Conservation (phyloP, 164 flowering plant genomes). For the Chloranthus sessilifolius region DNA sequence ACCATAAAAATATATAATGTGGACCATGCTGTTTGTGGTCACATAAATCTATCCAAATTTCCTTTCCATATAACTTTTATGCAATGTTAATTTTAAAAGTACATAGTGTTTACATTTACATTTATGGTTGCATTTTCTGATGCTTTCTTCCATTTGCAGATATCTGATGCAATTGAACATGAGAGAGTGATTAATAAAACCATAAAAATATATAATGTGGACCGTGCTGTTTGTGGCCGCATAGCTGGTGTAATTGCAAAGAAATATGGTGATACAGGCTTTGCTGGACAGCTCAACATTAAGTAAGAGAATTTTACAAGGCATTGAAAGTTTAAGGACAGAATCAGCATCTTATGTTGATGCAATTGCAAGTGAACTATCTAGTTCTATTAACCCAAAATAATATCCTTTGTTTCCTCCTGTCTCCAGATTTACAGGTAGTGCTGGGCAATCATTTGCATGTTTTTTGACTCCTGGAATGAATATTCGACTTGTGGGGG, state of each 20-base stretch:
- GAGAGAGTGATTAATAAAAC: conserved; percentile 73
- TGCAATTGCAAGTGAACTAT: conserved; percentile 2
- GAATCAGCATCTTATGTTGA: not conserved
- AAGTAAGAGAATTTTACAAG: conserved; percentile 42
- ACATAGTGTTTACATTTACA: too few relatives aligned
- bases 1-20: conserved; percentile 73
- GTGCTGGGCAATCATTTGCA: conserved; percentile 98
- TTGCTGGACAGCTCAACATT: conserved; percentile 93
- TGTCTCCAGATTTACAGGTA: conserved; percentile 70
- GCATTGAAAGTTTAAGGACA: not conserved
- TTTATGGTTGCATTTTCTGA: too few relatives aligned
- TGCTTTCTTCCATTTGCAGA: too few relatives aligned
- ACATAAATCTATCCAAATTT: too few relatives aligned
- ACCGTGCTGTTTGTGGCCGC: conserved; percentile 98
- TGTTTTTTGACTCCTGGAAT: conserved; percentile 95
- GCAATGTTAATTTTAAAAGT: too few relatives aligned
- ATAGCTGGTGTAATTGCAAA: conserved; percentile 87
- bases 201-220: conserved; percentile 73
- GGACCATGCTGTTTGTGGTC: conserved; percentile 97
- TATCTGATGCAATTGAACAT: conserved; percentile 78
- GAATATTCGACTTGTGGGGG: conserved; percentile 92
- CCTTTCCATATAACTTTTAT: too few relatives aligned
- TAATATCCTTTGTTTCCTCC: not conserved
- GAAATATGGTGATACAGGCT: conserved; percentile 97
- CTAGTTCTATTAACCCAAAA: not conserved